Evolutionary conservation across 768 basidiomycete genomes (phyloP), one percentile per base, ranked within the genome.

Genomic region (Psilocybe tampanensis): DNA sequence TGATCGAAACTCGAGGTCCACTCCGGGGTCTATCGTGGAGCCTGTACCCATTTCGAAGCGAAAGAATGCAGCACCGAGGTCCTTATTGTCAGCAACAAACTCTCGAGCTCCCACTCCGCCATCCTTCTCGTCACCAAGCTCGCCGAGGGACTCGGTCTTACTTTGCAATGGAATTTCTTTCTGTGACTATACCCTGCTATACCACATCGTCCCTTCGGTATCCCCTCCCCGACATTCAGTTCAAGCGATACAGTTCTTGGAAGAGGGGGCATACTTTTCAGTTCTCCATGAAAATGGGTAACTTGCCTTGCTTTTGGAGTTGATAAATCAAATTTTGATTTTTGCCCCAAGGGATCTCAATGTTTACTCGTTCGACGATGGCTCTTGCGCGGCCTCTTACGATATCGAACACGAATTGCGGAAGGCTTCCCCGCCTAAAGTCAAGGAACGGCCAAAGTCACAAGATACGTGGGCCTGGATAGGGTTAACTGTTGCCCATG

Each of bases 251-350:
- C 66, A 77, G 8, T 50, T 80, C 9, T 68, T 86, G 12, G 72
- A 78, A n/a, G 70, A 74, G 22, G 70, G 74, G 12, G 58, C 71
- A 9, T 67, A 81, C 45, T 55, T 90, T 23, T 72, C 81, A 1
- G 81, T 81, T 21, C 69, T 93, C 39, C 86, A 87, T 49, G 78
- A 83, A 62, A 77, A 81, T 41, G 92, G 91, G 91, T 91, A 65
- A 52, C 33, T 33, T 15, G 2, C 7, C 22, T 29, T 12, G 24
- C 17, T 47, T 11, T 12, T 39, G 3, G 8, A 13, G 3, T 42
- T 3, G n/a, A n/a, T n/a, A n/a, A n/a, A n/a, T n/a, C 34, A 9
- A 41, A 18, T 44, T n/a, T 42, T 57, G 34, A 29, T 49, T 54
- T 43, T 60, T 52, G 59, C 12, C 23, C 51, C n/a, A 55, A 90